Base-by-base conservation (phyloP, 345 rosid species). In the Dipteronia dyeriana region DNA sequence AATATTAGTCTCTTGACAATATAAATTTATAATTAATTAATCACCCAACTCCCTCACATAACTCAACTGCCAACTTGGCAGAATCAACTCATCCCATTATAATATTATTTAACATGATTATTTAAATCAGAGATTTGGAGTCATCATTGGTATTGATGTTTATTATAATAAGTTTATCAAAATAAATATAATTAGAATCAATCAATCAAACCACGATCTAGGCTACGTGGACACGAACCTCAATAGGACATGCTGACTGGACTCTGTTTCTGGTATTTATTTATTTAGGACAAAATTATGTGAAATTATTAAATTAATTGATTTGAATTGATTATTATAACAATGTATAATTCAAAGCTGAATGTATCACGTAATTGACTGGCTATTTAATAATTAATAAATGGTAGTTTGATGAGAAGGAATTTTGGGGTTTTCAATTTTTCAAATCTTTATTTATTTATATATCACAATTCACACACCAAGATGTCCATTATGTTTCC, bases 211-310 rank as follows among this genome's bases (percentile, higher is more conserved):
- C 9, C 75, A 49, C 43, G n/a, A 49, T 64, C 64, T 34, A 65
- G 26, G 56, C 76, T 72, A 65, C 61, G 56, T 71, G 71, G 65
- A 70, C 49, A 49, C 64, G 39, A 71, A 11, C 66, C 49, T 14
- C 56, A 70, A 43, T 11, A 51, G 26, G 17, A 6, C n/a, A 26
- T 5, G 41, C 70, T 47, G 47, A 12, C 26, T 22, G 41, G 53
- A 9, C 7, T 51, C 6, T 34, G 38, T 34, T 51, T 65, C 9
- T 54, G 1, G n/a, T 47, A 63, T 29, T 29, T 43, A 10, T 34
- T 71, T 22, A 8, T 31, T 63, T 13, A 26, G 1, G 1, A 64
- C 19, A 31, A 31, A 64, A 16, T 31, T 10, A 3, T 3, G 45
- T 65, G 5, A 25, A 63, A 23, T 5, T 26, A 23, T 12, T 13